These are phyloP conservation scores for Backusella circina DNA, from an alignment of 192 early-diverging fungal species.

Conservation along the genomic window DNA sequence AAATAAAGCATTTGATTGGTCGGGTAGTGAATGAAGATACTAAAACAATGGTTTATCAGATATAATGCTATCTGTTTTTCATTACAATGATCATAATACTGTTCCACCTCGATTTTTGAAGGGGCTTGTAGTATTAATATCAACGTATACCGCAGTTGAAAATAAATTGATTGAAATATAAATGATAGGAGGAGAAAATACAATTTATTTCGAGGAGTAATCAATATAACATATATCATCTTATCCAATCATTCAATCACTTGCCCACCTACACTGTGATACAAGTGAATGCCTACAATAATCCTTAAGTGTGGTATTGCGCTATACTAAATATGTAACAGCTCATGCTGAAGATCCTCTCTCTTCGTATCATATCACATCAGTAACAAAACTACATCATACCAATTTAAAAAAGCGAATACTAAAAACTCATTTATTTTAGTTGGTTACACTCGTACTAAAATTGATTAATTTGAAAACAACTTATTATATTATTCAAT, in stretches of 20 bases:
- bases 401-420: background rate
- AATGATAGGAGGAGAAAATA: background rate
- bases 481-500: background rate
- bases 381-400: background rate
- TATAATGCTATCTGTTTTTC: background rate
- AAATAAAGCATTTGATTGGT: background rate
- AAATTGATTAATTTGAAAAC: background rate
- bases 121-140: background rate
- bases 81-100: background rate
- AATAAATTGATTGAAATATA: background rate
- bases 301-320: too few relatives aligned
- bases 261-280: background rate
- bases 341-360: background rate
- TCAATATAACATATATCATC: background rate
- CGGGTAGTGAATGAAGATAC: background rate
- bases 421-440: background rate
- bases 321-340: background rate
- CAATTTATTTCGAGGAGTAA: background rate
- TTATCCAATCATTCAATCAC: too few relatives aligned
- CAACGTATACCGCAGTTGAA: background rate
- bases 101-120: background rate
- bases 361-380: background rate
- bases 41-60: background rate
- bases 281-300: too few relatives aligned
- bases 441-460: background rate